A percentile compares a stretch with the other conserved stretches of the same genome.
Evolutionary conservation across 306 rosid species (phyloP).

Genomic region (Phaseolus lunatus): DNA sequence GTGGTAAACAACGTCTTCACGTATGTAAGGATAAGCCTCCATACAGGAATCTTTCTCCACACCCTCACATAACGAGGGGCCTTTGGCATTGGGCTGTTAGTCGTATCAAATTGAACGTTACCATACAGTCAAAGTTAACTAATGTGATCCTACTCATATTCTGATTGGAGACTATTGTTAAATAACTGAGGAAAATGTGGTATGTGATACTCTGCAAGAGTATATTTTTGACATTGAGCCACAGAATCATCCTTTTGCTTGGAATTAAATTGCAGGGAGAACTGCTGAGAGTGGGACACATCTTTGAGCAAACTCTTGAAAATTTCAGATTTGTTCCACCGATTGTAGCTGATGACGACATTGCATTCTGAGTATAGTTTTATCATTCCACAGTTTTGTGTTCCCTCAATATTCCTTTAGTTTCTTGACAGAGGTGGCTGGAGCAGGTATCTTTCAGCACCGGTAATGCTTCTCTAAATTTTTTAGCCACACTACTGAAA

Average conservation of each 20-base stretch:
- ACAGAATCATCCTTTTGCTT: constrained; percentile 30
- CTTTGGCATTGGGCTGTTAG: neutral
- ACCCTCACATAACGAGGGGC: no score
- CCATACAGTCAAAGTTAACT: constrained; percentile 11
- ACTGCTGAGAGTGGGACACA: constrained; percentile 86
- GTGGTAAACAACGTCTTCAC: no score
- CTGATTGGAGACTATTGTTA: neutral
- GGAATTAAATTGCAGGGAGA: constrained; percentile 64
- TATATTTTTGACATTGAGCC: constrained; percentile 12
- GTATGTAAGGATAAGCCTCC: no score
- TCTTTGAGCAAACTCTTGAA: constrained; percentile 90
- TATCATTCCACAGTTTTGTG: constrained; percentile 7
- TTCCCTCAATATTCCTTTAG: constrained; percentile 27
- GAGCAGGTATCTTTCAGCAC: constrained; percentile 35
- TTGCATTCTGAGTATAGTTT: constrained; percentile 38
- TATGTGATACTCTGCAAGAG: constrained; percentile 5
- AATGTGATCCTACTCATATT: constrained; percentile 10
- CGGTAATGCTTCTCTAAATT: constrained; percentile 10
- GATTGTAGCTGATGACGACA: constrained; percentile 57
- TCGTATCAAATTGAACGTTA: neutral
- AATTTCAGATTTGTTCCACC: constrained; percentile 86
- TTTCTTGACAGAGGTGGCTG: constrained; percentile 30
- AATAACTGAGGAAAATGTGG: constrained; percentile 1
- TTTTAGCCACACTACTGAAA: constrained; percentile 27
- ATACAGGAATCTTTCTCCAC: no score